A percentile compares a stretch with the other conserved stretches of the same genome.
Evolutionary conservation across 441 rosid genomes (phyloP).

Genomic region (Populus hybrid): DNA sequence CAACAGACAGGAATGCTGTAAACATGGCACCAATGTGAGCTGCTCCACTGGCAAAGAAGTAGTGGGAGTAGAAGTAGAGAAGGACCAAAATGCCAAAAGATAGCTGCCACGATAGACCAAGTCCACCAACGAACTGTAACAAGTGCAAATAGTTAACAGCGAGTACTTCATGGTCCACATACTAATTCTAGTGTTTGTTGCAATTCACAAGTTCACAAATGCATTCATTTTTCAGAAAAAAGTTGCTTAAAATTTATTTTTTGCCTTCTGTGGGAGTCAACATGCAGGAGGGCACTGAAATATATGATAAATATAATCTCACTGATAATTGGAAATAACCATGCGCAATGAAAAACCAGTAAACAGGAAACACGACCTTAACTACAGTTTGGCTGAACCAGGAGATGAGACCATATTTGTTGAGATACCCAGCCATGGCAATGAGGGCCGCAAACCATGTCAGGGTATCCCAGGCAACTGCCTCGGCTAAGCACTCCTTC

Average conservation of each 20-base stretch:
- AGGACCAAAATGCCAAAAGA: slow-evolving; percentile 92
- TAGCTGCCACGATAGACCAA: slow-evolving; percentile 94
- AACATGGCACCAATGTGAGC: slow-evolving; percentile 99
- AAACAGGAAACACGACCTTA: slow-evolving; percentile 48
- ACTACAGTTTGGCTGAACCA: slow-evolving; percentile 99
- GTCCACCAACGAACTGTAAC: slow-evolving; percentile 89
- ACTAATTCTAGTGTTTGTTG: neutral
- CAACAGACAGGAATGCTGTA: slow-evolving; percentile 92
- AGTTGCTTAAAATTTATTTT: neutral
- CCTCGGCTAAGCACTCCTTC: slow-evolving; percentile 94
- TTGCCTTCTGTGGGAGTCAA: neutral
- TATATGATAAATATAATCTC: neutral
- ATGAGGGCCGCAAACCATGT: slow-evolving; percentile 99
- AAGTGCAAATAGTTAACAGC: slow-evolving; percentile 22
- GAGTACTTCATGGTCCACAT: neutral
- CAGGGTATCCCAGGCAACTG: slow-evolving; percentile 99
- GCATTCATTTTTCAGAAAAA: neutral
- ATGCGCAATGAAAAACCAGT: neutral
- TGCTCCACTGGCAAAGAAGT: slow-evolving; percentile 98
- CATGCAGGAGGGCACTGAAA: neutral
- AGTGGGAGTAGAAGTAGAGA: slow-evolving; percentile 97
- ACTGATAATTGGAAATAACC: slow-evolving; percentile 1
- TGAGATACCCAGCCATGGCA: slow-evolving; percentile 97
- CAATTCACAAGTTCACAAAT: neutral
- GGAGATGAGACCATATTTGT: slow-evolving; percentile 93